Evolutionary conservation across 805 yeast species (phyloP), one percentile per base, ranked within the genome.

Genomic region (Starmerella ratchasimensis): DNA sequence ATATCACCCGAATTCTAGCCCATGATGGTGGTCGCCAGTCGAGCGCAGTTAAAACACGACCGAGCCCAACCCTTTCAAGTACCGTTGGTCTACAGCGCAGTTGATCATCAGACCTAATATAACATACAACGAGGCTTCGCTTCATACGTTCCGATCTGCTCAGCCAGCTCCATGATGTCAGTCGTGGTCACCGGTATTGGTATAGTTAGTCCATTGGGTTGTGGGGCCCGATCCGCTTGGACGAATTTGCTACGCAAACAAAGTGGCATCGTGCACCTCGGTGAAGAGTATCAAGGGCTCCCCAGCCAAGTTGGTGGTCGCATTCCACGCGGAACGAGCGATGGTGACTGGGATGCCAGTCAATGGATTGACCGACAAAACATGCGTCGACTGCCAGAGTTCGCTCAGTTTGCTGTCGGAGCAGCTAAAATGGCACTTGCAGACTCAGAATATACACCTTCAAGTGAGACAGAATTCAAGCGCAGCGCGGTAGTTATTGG

Each of bases 121-220:
- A 22, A 13, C 13, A 27, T 8, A n/a, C 6, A 8, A 8, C 8
- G 8, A 16, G 8, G 30, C 15, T 27, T 14, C 30, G n/a, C 30
- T 8, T 27, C 7, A n/a, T n/a, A 16, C 7, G 13, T 7, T 14
- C 13, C 30, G 20, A n/a, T n/a, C n/a, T n/a, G n/a, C n/a, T n/a
- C n/a, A n/a, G n/a, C 27, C 11, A 24, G 13, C n/a, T 24, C 27
- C n/a, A n/a, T n/a, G 18, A 40, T 34, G 37, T 43, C 40, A 57
- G 94, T 88, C 0, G 96, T 88, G 1, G 77, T 88, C 1, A 90
- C 98, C 0, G 98, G 98, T 0, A 54, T 90, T 6, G 97, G 97
- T 0, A 60, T 80, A 20, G 71, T 86, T 1, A 72, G 90, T 0
- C 98, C 98, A 0, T 60, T 90, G 3, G 97, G 96, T 0, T 73